These are phyloP conservation scores for Dissoconium aciculare DNA, from an alignment of 2,329 filamentous ascomycete species.

Conservation along the genomic window DNA sequence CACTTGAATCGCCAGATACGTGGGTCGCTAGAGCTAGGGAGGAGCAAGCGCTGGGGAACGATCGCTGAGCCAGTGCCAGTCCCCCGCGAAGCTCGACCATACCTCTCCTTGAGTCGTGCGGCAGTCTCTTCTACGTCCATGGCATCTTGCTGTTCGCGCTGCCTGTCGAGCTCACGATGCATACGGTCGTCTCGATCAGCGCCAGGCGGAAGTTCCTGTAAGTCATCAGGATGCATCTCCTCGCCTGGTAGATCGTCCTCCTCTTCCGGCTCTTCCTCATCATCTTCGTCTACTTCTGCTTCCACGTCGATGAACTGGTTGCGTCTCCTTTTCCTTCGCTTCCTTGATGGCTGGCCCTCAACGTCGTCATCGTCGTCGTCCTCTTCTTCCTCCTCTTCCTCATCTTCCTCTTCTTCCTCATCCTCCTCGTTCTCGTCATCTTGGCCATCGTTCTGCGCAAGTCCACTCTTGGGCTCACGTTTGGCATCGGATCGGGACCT, in stretches of 20 bases:
- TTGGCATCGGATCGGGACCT: too few relatives aligned
- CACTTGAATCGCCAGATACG: conserved; percentile 90
- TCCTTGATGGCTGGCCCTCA: conserved; percentile 57
- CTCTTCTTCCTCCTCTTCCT: conserved; percentile 21
- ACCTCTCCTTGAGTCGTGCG: conserved; percentile 70
- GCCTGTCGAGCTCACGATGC: conserved; percentile 85
- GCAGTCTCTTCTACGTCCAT: conserved; percentile 92
- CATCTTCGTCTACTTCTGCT: conserved; percentile 89
- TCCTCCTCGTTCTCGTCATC: conserved; percentile 38
- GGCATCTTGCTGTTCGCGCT: conserved; percentile 71
- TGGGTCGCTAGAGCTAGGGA: conserved; percentile 88
- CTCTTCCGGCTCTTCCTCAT: conserved; percentile 75
- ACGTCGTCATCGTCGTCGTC: conserved; percentile 19
- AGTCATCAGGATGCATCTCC: conserved; percentile 79
- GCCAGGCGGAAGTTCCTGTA: conserved; percentile 57
- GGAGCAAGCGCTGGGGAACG: conserved; percentile 69
- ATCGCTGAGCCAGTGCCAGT: conserved; percentile 56
- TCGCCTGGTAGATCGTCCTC: conserved; percentile 78
- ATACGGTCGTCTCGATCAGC: conserved; percentile 77
- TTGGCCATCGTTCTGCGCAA: conserved; percentile 38
- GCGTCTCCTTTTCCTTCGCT: conserved; percentile 58
- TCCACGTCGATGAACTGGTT: conserved; percentile 94
- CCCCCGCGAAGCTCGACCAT: conserved; percentile 57
- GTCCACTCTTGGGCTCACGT: conserved; percentile 18
- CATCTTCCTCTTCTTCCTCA: conserved; percentile 39